Evolutionary conservation across 805 yeast genomes (phyloP), one percentile per base, ranked within the genome.

Genomic region (Wickerhamiella dianesei): DNA sequence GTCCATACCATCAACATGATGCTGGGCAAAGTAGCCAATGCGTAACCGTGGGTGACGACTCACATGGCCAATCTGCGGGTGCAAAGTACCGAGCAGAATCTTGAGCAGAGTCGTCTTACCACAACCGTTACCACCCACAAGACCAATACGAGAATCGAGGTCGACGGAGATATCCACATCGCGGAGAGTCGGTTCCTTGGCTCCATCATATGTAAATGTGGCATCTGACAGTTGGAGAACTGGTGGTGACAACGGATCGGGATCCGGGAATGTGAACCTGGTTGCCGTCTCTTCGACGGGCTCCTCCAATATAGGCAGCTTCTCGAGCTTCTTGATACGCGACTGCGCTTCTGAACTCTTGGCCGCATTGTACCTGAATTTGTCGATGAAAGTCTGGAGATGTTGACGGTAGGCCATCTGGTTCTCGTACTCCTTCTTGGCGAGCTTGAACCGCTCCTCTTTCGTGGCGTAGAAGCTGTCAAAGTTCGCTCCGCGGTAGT

Each of bases 71-170:
- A 67, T 71, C 40, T 78, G 60, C 1, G 98, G 96, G 19, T 69
- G 68, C 45, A 82, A 67, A 54, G 71, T 76, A 52, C 84, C 96
- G 76, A 88, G 79, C 56, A 92, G 70, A 40, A 92, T 69, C 63
- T 89, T 89, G 60, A 92, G 73, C 51, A 92, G 70, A 2, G 99
- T 92, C 9, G 98, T 88, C 65, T 92, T 92, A 82, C 99, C 99
- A 61, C 96, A 85, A 70, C 99, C 99, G 63, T 92, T 92, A 50
- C 96, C 97, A 74, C 99, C 99, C 50, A 92, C 95, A 50, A 92
- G 72, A 0, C 97, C 98, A 57, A 92, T 83, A 64, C 99, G 76
- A 1, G 96, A 87, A 58, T 88, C 84, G 84, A 89, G 72, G 64
- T 85, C 95, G 46, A 92, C 85, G 55, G 86, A 94, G 51, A 92